These are phyloP conservation scores for Staphylotrichum longicolle DNA, from an alignment of 495 filamentous ascomycete genomes.

Conservation along the genomic window DNA sequence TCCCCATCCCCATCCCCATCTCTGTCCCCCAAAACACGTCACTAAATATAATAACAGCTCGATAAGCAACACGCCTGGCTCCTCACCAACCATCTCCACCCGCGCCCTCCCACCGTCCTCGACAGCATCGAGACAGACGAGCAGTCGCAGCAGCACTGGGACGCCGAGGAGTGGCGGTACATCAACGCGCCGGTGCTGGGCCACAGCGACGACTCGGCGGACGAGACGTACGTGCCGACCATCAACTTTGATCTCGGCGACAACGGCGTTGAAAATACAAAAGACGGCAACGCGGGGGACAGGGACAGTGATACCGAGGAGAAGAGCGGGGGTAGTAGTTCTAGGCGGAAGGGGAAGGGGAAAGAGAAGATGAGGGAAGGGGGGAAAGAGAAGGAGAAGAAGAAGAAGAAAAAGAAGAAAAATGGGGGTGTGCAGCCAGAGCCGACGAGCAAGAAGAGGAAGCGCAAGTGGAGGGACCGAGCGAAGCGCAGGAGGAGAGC, in stretches of 20 bases:
- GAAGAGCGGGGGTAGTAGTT: no score
- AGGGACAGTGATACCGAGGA: no score
- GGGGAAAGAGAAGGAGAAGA: not conserved
- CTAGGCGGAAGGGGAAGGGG: no score
- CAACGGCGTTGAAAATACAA: not conserved
- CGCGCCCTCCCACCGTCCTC: not conserved
- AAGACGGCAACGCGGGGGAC: no score
- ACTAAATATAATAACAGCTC: not conserved
- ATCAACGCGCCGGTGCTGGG: not conserved
- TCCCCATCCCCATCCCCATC: no score
- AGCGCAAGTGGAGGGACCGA: no score
- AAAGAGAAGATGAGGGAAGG: no score
- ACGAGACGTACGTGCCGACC: not conserved
- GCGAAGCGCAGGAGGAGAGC: no score
- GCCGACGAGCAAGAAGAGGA: not conserved
- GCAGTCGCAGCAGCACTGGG: not conserved
- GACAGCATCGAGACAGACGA: not conserved
- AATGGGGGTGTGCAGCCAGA: no score
- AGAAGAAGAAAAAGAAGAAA: not conserved
- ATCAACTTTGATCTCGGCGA: no score
- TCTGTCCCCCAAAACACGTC: not conserved
- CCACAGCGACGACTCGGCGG: not conserved
- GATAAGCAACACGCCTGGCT: not conserved
- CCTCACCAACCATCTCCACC: no score
- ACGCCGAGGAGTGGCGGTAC: not conserved